Evolutionary conservation across 1,139 yeast genomes (phyloP).

Genomic region (Candida albicans): DNA sequence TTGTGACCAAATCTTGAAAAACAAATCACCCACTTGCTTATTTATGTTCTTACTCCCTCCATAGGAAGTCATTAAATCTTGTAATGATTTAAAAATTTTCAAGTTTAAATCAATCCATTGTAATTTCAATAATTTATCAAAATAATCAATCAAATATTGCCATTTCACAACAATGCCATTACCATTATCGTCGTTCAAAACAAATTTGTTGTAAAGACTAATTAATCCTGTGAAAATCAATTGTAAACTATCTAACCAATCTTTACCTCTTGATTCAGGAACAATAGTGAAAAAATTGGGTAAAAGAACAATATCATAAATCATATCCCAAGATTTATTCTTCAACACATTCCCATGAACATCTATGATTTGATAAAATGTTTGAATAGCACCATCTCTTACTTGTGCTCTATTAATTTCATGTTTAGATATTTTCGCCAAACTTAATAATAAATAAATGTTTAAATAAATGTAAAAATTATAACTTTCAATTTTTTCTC

Average conservation of each 20-base stretch:
- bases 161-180: slow-evolving; percentile 35
- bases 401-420: slow-evolving; percentile 63
- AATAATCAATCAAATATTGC: slow-evolving; percentile 52
- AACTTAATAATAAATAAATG: slow-evolving; percentile 64
- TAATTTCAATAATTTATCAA: slow-evolving; percentile 34
- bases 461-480: slow-evolving; percentile 32
- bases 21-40: slow-evolving; percentile 33
- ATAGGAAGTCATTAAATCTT: slow-evolving; percentile 44
- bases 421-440: slow-evolving; percentile 65
- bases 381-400: slow-evolving; percentile 84
- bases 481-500: slow-evolving; percentile 16
- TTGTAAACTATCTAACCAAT: slow-evolving; percentile 58
- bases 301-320: slow-evolving; percentile 51
- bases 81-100: slow-evolving; percentile 52
- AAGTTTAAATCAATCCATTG: slow-evolving; percentile 50
- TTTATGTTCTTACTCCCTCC: slow-evolving; percentile 6
- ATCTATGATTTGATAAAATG: slow-evolving; percentile 80
- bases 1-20: slow-evolving; percentile 65
- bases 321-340: slow-evolving; percentile 52
- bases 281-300: slow-evolving; percentile 25
- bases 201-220: slow-evolving; percentile 47
- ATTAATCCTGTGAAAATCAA: slow-evolving; percentile 62
- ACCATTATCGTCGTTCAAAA: slow-evolving; percentile 22
- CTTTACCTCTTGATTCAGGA: slow-evolving; percentile 23
- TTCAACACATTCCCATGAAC: slow-evolving; percentile 61